Conservation (phyloP, 225 moss, liverwort and hornwort genomes). For the Rhytidiadelphus loreus region DNA sequence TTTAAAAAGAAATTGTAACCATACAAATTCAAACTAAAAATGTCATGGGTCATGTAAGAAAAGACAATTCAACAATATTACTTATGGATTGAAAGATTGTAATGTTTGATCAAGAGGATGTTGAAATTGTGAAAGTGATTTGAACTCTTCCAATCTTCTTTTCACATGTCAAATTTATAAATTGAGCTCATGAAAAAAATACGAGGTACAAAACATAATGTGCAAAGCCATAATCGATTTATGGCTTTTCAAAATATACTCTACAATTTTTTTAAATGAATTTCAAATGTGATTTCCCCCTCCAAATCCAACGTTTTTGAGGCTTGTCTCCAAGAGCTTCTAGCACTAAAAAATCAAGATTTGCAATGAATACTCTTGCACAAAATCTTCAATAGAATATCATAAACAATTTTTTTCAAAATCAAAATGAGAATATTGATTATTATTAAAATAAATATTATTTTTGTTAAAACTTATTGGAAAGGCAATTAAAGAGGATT, state of each 20-base stretch:
- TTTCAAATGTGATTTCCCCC: too few relatives aligned
- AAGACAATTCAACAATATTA: not conserved
- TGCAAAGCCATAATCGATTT: fast-evolving
- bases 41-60: fast-evolving
- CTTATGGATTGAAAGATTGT: not conserved
- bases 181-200: not conserved
- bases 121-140: not conserved
- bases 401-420: too few relatives aligned
- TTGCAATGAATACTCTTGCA: not conserved
- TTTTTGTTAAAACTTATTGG: not conserved
- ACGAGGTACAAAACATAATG: not conserved
- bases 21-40: not conserved
- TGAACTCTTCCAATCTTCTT: too few relatives aligned
- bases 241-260: not conserved
- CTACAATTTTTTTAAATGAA: not conserved
- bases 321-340: too few relatives aligned
- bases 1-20: not conserved
- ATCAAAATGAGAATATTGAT: not conserved
- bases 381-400: not conserved
- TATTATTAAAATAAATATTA: too few relatives aligned
- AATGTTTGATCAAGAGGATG: not conserved
- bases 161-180: too few relatives aligned
- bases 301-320: too few relatives aligned
- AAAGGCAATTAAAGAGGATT: not conserved
- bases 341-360: too few relatives aligned